A percentile compares a stretch with the other conserved stretches of the same genome.
Conservation (phyloP, 805 yeast genomes). For the Ogataea dorogensis region DNA sequence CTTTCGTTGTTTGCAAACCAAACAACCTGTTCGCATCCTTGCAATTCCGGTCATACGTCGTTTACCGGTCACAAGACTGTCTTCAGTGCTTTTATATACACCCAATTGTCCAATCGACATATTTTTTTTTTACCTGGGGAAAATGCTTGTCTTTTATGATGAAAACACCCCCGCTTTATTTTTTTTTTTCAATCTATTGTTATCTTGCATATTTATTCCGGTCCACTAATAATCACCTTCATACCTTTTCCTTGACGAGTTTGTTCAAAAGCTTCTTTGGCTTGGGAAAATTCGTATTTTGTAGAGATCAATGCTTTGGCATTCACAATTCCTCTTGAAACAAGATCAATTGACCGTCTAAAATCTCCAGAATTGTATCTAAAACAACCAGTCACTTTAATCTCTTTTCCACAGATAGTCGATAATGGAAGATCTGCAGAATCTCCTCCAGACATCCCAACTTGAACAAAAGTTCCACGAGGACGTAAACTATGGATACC, state of each 20-base stretch:
- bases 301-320: constrained; percentile 9
- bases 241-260: constrained; percentile 12
- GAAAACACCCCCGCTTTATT: constrained; percentile 1
- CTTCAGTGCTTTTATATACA: too few relatives aligned
- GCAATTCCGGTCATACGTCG: constrained; percentile 5
- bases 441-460: constrained; percentile 25
- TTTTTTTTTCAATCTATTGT: too few relatives aligned
- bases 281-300: constrained; percentile 8
- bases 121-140: too few relatives aligned
- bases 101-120: too few relatives aligned
- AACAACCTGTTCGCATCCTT: constrained; percentile 15
- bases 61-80: too few relatives aligned
- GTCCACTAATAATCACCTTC: constrained; percentile 12
- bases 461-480: constrained; percentile 27
- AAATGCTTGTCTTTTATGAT: too few relatives aligned
- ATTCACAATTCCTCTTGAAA: constrained; percentile 10
- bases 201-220: constrained; percentile 6
- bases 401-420: constrained; percentile 12
- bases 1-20: constrained; percentile 15
- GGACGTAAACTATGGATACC: constrained; percentile 21
- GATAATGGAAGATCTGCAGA: constrained; percentile 12
- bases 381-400: constrained; percentile 11
- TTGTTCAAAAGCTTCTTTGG: constrained; percentile 12
- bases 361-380: constrained; percentile 13
- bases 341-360: constrained; percentile 10